phyloP scores from a whole-genome alignment of 2,329 filamentous ascomycete genomes.

The Magnaporthales sp. region DNA sequence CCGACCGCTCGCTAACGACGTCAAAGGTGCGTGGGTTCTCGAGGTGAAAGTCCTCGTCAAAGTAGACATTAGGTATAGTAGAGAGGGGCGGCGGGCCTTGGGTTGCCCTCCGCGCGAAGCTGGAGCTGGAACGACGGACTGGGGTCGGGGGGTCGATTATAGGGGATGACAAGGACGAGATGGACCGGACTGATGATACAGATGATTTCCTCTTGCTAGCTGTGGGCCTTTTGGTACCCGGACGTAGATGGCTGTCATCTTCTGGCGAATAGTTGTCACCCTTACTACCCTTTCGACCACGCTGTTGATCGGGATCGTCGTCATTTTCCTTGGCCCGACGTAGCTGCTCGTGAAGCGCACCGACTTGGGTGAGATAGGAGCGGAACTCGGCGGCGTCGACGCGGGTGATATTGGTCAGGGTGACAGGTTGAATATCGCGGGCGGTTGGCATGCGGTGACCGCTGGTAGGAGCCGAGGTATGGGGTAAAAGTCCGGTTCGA shows the following conservation, averaged over 20 bases:
- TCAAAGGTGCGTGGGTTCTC: slow-evolving; percentile 97
- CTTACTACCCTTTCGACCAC: slow-evolving; percentile 28
- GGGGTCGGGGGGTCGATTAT: slow-evolving; percentile 29
- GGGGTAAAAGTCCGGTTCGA: slow-evolving; percentile 75
- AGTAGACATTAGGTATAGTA: slow-evolving; percentile 88
- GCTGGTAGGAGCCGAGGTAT: slow-evolving; percentile 60
- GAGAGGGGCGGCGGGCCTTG: slow-evolving; percentile 79
- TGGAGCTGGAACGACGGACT: slow-evolving; percentile 35
- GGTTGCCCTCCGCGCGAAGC: slow-evolving; percentile 46
- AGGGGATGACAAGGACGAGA: slow-evolving; percentile 4
- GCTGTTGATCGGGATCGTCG: slow-evolving; percentile 46
- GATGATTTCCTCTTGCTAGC: slow-evolving; percentile 31
- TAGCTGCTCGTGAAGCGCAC: slow-evolving; percentile 80
- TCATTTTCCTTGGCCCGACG: slow-evolving; percentile 73
- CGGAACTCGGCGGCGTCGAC: slow-evolving; percentile 75
- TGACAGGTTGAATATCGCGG: slow-evolving; percentile 86
- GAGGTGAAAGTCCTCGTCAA: slow-evolving; percentile 88
- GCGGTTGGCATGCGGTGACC: slow-evolving; percentile 77
- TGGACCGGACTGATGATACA: slow-evolving; percentile 30
- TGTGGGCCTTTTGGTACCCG: slow-evolving; percentile 26
- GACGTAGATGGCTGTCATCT: slow-evolving; percentile 38
- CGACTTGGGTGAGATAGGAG: slow-evolving; percentile 77
- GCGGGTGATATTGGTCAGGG: slow-evolving; percentile 78
- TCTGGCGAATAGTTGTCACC: slow-evolving; percentile 31
- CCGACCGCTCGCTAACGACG: slow-evolving; percentile 89